phyloP scores from a whole-genome alignment of 352 stramenopile species.

The Globisporangium irregulare region DNA sequence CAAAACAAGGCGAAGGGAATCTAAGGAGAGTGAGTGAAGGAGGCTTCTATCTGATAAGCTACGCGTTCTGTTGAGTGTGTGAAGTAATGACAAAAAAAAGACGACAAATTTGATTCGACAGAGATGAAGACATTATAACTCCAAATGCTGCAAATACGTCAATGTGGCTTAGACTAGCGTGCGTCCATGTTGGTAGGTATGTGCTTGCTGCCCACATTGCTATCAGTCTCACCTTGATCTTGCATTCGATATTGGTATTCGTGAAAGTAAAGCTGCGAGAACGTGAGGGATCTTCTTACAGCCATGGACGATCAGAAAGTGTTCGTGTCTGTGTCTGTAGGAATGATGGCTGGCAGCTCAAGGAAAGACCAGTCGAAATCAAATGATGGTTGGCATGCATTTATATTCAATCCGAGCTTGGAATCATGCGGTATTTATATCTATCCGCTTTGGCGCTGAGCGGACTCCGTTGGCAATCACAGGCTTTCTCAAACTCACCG shows the following conservation, averaged over 20 bases:
- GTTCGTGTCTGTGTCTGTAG: too few relatives aligned
- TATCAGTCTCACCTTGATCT: background rate
- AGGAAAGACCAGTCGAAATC: too few relatives aligned
- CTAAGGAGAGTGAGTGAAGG: conserved; percentile 14
- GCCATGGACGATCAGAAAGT: too few relatives aligned
- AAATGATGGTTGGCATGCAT: too few relatives aligned
- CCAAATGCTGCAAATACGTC: background rate
- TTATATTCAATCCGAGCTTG: too few relatives aligned
- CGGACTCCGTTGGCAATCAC: background rate
- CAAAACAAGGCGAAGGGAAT: conserved; percentile 37
- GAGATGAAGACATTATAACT: background rate
- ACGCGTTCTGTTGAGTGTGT: conserved; percentile 4
- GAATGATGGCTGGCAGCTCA: too few relatives aligned
- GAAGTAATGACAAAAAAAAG: background rate
- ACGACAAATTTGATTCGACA: background rate
- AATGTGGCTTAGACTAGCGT: background rate
- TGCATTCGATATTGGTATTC: background rate
- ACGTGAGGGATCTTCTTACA: background rate
- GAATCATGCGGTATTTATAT: background rate
- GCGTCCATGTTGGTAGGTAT: background rate
- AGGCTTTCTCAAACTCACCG: background rate
- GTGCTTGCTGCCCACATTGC: background rate
- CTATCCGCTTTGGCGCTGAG: background rate
- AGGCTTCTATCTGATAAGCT: background rate
- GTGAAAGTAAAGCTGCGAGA: background rate